Evolutionary conservation across 2,329 filamentous ascomycete genomes (phyloP).

Genomic region (Calonectria pseudoreteaudii): DNA sequence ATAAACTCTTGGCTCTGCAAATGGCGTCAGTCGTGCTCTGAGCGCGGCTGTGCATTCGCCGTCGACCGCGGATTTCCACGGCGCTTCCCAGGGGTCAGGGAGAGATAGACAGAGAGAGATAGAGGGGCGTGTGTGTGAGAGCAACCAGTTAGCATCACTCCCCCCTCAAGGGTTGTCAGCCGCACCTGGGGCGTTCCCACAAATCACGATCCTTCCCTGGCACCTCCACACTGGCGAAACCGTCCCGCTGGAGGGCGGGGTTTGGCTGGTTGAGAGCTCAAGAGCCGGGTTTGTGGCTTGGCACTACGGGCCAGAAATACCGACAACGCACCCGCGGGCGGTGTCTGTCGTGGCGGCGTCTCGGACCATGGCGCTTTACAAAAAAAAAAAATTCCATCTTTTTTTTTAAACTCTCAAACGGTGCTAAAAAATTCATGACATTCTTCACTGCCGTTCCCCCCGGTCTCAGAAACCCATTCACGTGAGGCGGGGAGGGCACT

Average conservation of each 20-base stretch:
- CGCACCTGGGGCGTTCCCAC: constrained; percentile 1
- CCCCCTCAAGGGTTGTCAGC: constrained; percentile 4
- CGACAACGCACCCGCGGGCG: constrained; percentile 3
- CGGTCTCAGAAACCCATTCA: neutral
- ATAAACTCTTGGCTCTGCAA: neutral
- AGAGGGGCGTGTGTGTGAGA: neutral
- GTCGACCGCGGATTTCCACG: constrained; percentile 2
- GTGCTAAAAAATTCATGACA: neutral
- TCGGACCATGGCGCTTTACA: neutral
- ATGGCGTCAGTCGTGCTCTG: neutral
- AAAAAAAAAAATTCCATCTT: too few species aligned
- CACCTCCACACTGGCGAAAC: constrained; percentile 1
- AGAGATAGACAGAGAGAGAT: neutral
- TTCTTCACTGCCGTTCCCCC: neutral
- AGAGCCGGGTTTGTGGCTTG: constrained; percentile 4
- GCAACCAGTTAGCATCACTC: neutral
- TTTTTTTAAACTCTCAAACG: neutral
- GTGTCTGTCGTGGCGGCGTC: neutral
- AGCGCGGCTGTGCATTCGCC: constrained; percentile 10
- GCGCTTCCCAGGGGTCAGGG: neutral
- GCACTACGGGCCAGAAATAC: neutral
- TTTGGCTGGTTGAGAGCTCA: neutral
- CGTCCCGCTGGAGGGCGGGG: neutral
- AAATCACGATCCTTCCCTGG: neutral
- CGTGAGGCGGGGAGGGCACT: neutral